phyloP scores from a whole-genome alignment of 1,284 basidiomycete genomes.

The Malassezia vespertilionis region DNA sequence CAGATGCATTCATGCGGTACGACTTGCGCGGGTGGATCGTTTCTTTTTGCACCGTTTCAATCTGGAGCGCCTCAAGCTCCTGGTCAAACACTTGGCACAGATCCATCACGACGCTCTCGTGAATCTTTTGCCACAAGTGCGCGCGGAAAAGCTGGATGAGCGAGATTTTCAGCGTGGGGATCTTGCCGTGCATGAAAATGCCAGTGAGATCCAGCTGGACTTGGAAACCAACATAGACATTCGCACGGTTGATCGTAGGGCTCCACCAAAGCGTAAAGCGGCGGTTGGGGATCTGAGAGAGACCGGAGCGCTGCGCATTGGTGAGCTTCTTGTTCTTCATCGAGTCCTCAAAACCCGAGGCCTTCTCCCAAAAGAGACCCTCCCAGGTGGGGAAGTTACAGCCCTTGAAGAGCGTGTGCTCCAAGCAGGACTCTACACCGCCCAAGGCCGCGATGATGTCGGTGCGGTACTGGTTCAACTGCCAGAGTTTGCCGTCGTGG shows the following conservation, averaged over 20 bases:
- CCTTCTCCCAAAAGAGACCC: conserved; percentile 55
- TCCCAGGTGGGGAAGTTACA: conserved; percentile 62
- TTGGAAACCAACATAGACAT: conserved; percentile 99
- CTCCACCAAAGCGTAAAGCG: conserved; percentile 99
- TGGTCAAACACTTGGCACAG: conserved; percentile 92
- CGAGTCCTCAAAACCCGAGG: conserved; percentile 80
- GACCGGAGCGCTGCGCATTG: conserved; percentile 87
- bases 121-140: conserved; percentile 82
- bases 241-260: conserved; percentile 86
- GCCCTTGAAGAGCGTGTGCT: conserved; percentile 95
- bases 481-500: conserved; percentile 96
- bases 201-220: conserved; percentile 95
- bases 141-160: conserved; percentile 99
- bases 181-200: conserved; percentile 79
- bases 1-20: conserved; percentile 98
- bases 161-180: conserved; percentile 66
- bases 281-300: conserved; percentile 97
- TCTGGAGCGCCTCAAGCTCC: conserved; percentile 92
- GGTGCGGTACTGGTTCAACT: conserved; percentile 94
- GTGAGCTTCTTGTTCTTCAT: conserved; percentile 71
- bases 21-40: conserved; percentile 97
- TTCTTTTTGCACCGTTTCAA: conserved; percentile 99
- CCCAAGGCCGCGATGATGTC: conserved; percentile 98
- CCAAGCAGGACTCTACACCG: conserved; percentile 90
- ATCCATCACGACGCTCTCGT: conserved; percentile 85